phyloP scores from a whole-genome alignment of 2,329 filamentous ascomycete genomes.

The Berkeleyomyces basicola region DNA sequence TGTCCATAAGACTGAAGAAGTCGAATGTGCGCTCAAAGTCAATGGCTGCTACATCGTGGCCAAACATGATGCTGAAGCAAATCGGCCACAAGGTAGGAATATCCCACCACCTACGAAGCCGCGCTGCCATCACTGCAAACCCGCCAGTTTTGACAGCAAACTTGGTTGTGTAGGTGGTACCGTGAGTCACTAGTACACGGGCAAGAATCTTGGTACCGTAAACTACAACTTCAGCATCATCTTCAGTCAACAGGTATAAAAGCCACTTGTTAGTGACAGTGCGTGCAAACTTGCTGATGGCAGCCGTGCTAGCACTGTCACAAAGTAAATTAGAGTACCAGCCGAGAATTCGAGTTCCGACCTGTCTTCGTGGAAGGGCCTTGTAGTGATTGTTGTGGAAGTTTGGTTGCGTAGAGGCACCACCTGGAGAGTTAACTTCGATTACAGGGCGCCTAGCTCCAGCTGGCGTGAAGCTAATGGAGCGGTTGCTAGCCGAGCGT shows the following conservation, averaged over 20 bases:
- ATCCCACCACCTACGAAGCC: constrained; percentile 78
- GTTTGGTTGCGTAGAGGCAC: background rate
- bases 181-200: constrained; percentile 68
- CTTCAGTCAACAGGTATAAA: constrained; percentile 75
- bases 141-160: constrained; percentile 74
- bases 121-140: constrained; percentile 68
- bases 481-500: constrained; percentile 6
- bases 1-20: constrained; percentile 53
- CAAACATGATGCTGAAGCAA: constrained; percentile 78
- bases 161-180: constrained; percentile 64
- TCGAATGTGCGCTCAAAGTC: constrained; percentile 61
- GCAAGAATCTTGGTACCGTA: constrained; percentile 70
- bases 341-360: constrained; percentile 58
- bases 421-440: constrained; percentile 8
- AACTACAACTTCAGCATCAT: constrained; percentile 67
- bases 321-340: constrained; percentile 69
- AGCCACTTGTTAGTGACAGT: constrained; percentile 97
- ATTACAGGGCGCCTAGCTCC: constrained; percentile 5
- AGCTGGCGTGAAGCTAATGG: constrained; percentile 23
- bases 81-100: constrained; percentile 71
- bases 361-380: constrained; percentile 24
- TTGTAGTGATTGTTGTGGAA: background rate
- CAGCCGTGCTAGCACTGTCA: constrained; percentile 46
- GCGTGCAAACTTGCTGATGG: constrained; percentile 75
- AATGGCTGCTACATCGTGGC: constrained; percentile 58